A percentile compares a stretch with the other conserved stretches of the same genome.
These are phyloP conservation scores for Acorus calamus DNA, from an alignment of 106 monocot genomes.

Conservation along the genomic window DNA sequence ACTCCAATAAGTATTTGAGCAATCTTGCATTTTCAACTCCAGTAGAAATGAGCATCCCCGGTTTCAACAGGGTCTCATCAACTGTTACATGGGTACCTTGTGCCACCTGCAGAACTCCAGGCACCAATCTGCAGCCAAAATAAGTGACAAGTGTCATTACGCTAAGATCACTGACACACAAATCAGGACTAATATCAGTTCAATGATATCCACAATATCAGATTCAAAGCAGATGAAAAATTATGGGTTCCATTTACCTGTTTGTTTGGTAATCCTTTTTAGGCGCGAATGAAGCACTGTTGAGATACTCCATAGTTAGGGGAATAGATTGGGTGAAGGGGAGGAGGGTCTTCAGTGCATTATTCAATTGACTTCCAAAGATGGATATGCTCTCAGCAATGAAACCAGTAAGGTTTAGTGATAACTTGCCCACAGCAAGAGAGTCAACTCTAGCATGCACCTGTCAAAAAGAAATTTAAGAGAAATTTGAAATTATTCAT, in stretches of 20 bases:
- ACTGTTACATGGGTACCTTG: conserved; percentile 79
- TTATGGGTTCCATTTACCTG: conserved; percentile 34
- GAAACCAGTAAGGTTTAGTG: conserved; percentile 79
- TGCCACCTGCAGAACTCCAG: conserved; percentile 76
- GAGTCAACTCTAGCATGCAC: conserved; percentile 59
- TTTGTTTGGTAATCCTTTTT: conserved; percentile 79
- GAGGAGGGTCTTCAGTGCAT: conserved; percentile 30
- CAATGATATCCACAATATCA: too few relatives aligned
- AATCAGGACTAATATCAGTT: too few relatives aligned
- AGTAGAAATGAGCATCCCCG: conserved; percentile 66
- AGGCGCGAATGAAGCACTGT: conserved; percentile 58
- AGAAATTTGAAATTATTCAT: too few relatives aligned
- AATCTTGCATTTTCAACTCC: conserved; percentile 69
- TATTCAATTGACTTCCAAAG: conserved; percentile 48
- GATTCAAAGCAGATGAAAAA: background rate
- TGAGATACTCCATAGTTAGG: conserved; percentile 77
- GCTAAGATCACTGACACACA: too few relatives aligned
- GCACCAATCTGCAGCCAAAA: conserved; percentile 43
- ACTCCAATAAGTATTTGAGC: conserved; percentile 76
- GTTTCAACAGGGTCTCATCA: conserved; percentile 71
- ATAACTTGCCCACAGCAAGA: conserved; percentile 65
- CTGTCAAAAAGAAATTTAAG: conserved; percentile 19
- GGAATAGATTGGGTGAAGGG: conserved; percentile 66
- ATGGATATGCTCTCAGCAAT: conserved; percentile 70
- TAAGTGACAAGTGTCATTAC: background rate